Percentiles rank a stretch among this genome's conserved stretches.
phyloP scores from a whole-genome alignment of 352 stramenopile genomes.

The Thraustochytrium sp. region DNA sequence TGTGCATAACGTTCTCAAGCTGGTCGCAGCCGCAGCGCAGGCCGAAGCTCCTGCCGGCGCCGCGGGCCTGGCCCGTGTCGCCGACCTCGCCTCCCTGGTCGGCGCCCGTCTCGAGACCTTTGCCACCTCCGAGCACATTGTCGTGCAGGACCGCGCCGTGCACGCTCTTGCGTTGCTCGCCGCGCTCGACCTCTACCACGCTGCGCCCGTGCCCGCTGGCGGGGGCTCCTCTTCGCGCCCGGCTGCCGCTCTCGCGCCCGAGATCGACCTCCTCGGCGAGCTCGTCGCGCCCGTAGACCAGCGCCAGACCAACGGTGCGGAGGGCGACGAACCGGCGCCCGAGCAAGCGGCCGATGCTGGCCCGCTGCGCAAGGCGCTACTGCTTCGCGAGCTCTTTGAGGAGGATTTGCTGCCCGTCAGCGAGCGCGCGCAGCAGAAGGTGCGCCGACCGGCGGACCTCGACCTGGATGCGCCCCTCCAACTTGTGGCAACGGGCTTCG shows the following conservation, averaged over 20 bases:
- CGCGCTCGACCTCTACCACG: constrained; percentile 63
- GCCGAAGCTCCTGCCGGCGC: constrained; percentile 61
- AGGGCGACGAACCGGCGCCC: not conserved
- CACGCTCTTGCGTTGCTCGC: constrained; percentile 46
- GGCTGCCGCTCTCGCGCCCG: not conserved
- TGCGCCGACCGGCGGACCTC: constrained; percentile 71
- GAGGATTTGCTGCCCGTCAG: constrained; percentile 77
- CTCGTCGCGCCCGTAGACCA: not conserved
- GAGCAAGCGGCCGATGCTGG: too few relatives aligned
- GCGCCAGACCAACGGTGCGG: not conserved
- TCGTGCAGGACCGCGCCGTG: constrained; percentile 41
- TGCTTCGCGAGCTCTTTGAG: constrained; percentile 60
- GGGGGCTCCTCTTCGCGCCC: not conserved
- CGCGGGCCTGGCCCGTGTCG: constrained; percentile 43
- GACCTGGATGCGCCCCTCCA: constrained; percentile 52
- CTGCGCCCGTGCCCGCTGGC: not conserved
- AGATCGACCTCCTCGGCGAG: not conserved
- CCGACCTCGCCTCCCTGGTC: constrained; percentile 8
- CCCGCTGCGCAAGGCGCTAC: not conserved
- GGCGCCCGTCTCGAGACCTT: constrained; percentile 56
- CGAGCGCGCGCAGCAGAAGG: constrained; percentile 79
- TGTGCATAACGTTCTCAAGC: constrained; percentile 39
- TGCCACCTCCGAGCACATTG: constrained; percentile 47
- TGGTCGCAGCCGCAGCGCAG: constrained; percentile 22
- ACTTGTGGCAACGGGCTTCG: not conserved